These are phyloP conservation scores for Podosphaera leucotricha DNA, from an alignment of 2,329 filamentous ascomycete species.

Conservation along the genomic window DNA sequence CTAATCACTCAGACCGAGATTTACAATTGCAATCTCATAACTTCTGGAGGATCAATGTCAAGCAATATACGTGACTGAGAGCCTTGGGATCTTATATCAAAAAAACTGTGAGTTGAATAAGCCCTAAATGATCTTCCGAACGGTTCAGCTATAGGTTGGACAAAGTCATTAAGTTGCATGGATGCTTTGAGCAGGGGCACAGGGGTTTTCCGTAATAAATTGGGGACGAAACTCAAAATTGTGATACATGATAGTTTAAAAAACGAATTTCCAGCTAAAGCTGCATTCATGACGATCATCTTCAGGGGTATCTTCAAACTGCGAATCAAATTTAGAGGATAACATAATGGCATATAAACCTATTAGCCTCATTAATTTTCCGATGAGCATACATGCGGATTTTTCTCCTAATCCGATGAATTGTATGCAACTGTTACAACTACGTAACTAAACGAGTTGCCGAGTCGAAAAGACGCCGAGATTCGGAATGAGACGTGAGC, in stretches of 20 bases:
- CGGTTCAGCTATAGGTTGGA: not conserved
- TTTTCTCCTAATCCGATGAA: not conserved
- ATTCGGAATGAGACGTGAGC: not conserved
- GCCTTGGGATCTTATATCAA: not conserved
- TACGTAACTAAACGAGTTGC: not conserved
- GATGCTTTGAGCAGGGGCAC: not conserved
- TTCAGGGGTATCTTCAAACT: not conserved
- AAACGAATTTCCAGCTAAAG: not conserved
- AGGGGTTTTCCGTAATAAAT: not conserved
- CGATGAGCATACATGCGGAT: not conserved
- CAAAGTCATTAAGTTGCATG: not conserved
- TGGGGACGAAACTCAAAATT: not conserved
- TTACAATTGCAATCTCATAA: not conserved
- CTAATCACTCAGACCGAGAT: not conserved
- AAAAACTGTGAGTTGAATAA: not conserved
- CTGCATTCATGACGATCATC: not conserved
- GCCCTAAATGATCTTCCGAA: not conserved
- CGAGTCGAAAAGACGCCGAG: not conserved
- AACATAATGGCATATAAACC: not conserved
- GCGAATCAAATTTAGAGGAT: not conserved
- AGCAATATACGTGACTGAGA: not conserved
- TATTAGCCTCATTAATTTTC: not conserved
- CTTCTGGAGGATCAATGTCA: not conserved
- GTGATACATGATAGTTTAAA: not conserved
- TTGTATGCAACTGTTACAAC: not conserved